Percentiles rank a stretch among this genome's conserved stretches.
Evolutionary conservation across 768 basidiomycete genomes (phyloP).

Genomic region (Cyathus striatus): DNA sequence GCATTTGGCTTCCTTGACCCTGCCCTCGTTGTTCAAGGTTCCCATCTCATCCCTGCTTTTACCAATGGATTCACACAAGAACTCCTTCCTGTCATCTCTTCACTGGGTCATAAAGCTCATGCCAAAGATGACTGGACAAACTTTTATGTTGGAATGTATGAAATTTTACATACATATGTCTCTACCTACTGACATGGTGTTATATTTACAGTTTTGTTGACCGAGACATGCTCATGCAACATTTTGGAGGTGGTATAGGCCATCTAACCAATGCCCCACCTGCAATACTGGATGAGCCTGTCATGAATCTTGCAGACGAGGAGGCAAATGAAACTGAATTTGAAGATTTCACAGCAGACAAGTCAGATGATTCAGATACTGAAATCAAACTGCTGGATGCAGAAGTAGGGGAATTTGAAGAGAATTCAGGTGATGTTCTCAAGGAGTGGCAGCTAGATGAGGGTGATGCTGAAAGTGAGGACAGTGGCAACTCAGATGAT

Average conservation of each 20-base stretch:
- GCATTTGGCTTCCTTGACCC: constrained; percentile 29
- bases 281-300: no score
- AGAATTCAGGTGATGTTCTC: no score
- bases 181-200: not conserved
- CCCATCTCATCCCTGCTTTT: constrained; percentile 26
- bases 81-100: constrained; percentile 6
- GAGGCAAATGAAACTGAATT: no score
- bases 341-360: no score
- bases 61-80: constrained; percentile 12
- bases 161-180: not conserved
- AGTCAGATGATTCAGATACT: no score
- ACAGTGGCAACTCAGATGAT: no score
- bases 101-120: constrained; percentile 1
- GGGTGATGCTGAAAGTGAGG: no score
- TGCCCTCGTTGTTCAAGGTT: constrained; percentile 12
- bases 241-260: not conserved
- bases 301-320: no score
- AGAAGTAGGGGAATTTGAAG: no score
- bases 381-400: no score
- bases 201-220: not conserved
- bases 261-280: not conserved
- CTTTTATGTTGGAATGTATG: constrained; percentile 28
- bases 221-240: not conserved
- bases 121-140: constrained; percentile 17
- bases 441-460: no score